Conservation (phyloP, 257 asterid genomes). For the Solanum piurae region DNA sequence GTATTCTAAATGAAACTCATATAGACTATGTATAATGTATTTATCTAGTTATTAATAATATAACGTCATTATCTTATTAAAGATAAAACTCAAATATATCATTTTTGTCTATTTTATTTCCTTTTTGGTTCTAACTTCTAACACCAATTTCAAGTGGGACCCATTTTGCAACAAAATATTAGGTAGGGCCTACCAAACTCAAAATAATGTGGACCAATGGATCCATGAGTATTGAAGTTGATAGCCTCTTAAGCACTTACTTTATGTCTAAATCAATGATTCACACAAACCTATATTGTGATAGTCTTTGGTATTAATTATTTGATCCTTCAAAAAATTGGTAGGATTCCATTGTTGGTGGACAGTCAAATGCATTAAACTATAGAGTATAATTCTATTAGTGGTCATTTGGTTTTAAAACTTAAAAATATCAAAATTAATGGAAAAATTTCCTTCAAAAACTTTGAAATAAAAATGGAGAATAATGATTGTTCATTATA, state of each 20-base stretch:
- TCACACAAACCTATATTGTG: not conserved
- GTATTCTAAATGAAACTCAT: not conserved
- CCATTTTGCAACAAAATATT: not conserved
- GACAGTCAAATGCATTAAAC: not conserved
- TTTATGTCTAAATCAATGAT: conserved; percentile 12
- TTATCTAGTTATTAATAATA: not conserved
- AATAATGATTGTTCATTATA: too few species aligned
- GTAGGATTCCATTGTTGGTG: not conserved
- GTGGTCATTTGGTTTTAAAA: not conserved
- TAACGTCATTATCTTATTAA: not conserved
- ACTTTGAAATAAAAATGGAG: not conserved
- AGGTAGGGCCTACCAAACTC: not conserved
- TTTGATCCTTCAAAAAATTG: not conserved
- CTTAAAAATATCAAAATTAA: not conserved
- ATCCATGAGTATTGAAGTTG: not conserved
- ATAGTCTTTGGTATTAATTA: conserved; percentile 7
- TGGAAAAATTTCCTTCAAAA: not conserved
- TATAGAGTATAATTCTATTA: not conserved
- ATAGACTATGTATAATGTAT: not conserved
- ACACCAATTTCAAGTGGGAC: not conserved
- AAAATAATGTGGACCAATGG: not conserved
- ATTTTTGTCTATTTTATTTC: not conserved
- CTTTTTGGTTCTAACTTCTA: not conserved
- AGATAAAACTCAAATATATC: not conserved
- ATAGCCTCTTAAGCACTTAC: conserved; percentile 2